phyloP scores from a whole-genome alignment of 2,329 filamentous ascomycete genomes.

The Penicillium psychrosexuale region DNA sequence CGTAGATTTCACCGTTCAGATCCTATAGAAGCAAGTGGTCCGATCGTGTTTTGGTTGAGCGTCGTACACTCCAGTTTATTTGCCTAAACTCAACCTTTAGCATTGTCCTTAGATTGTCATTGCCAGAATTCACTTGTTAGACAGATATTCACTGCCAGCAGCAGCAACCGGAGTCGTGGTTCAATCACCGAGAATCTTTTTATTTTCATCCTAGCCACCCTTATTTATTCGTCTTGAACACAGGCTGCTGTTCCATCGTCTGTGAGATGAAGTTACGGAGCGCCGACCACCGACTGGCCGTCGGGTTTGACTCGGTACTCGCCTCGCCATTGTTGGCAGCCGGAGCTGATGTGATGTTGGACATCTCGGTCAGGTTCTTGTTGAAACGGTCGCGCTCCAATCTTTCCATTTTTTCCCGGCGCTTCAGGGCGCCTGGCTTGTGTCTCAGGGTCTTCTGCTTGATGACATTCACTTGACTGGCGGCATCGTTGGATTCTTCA shows the following conservation, averaged over 20 bases:
- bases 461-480: slow-evolving; percentile 63
- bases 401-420: slow-evolving; percentile 74
- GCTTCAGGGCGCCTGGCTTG: slow-evolving; percentile 75
- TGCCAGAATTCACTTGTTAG: background rate
- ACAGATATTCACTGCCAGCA: background rate
- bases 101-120: background rate
- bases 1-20: background rate
- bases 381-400: slow-evolving; percentile 81
- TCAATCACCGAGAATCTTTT: background rate
- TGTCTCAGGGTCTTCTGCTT: slow-evolving; percentile 71
- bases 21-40: background rate
- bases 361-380: slow-evolving; percentile 74
- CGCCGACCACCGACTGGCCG: slow-evolving; percentile 70
- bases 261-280: slow-evolving; percentile 78
- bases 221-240: slow-evolving; percentile 54
- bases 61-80: background rate
- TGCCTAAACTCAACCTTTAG: background rate
- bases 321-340: slow-evolving; percentile 25
- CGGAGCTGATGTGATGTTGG: slow-evolving; percentile 35
- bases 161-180: background rate
- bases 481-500: slow-evolving; percentile 45
- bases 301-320: slow-evolving; percentile 31
- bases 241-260: slow-evolving; percentile 85
- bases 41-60: background rate
- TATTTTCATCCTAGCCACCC: background rate